Base-by-base conservation (phyloP, 148 eudicot genomes). In the Heliamphora exappendiculata region DNA sequence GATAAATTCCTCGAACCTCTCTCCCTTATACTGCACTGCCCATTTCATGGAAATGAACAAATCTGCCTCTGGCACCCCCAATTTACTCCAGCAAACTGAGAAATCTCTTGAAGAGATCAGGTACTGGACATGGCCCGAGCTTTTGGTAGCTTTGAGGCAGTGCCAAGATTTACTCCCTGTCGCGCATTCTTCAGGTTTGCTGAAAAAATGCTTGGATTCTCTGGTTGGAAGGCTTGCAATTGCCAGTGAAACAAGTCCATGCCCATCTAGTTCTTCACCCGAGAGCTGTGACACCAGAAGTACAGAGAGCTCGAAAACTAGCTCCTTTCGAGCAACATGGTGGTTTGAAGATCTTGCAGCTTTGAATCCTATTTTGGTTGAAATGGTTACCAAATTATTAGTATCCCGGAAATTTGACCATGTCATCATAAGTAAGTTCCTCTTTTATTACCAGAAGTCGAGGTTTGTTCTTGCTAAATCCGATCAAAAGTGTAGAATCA, bases 51-150 rank as follows among this genome's bases (percentile, higher is more conserved):
- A 91, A 79, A 93, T 93, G 93, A 83, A 82, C 68, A 79, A 77
- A 70, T 49, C 79, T 1, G 76, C 76, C 5, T 58, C 80, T 8
- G 82, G 81, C 28, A 50, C 60, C 4, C 81, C 73, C 26, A 91
- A 84, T 85, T 78, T 93, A 55, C 64, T 84, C 1, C 81, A 91
- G 50, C 85, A 77, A 80, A 83, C 84, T 0, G 85, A 87, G 64
- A 90, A 81, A 73, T 86, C 87, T 19, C 70, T 89, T 1, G 87
- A 87, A 66, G 86, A 81, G 42, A 84, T 91, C 36, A 80, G 28
- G 72, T 85, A 79, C 65, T 88, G 91, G 93, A 66, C 91, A 7
- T 91, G 94, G 98, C 69, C 93, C 28, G 97, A 91, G 65, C 85
- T 93, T 75, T 37, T 93, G 45, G 68, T 75, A 31, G 89, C 83